phyloP scores from a whole-genome alignment of 2,329 filamentous ascomycete genomes.

The Fusarium sp. region DNA sequence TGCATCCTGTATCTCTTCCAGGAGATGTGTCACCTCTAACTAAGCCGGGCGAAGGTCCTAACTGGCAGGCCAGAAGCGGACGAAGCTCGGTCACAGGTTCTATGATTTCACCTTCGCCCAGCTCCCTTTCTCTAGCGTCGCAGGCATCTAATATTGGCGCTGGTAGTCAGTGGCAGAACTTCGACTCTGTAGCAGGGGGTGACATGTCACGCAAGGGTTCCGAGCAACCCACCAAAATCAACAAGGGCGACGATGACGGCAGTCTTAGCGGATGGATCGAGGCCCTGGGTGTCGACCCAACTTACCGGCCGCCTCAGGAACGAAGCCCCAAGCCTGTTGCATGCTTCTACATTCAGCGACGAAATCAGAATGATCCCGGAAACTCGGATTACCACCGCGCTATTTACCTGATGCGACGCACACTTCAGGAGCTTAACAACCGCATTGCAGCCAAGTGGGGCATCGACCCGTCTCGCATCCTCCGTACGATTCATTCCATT shows the following conservation, averaged over 20 bases:
- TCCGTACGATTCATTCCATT: slow-evolving; percentile 80
- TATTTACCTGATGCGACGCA: slow-evolving; percentile 86
- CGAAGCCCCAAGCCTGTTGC: slow-evolving; percentile 80
- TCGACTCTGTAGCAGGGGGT: slow-evolving; percentile 66
- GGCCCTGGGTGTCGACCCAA: slow-evolving; percentile 88
- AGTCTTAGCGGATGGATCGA: slow-evolving; percentile 88
- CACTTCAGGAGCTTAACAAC: slow-evolving; percentile 79
- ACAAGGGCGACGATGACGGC: slow-evolving; percentile 72
- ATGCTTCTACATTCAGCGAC: slow-evolving; percentile 85
- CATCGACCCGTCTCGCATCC: slow-evolving; percentile 79
- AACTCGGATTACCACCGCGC: slow-evolving; percentile 81
- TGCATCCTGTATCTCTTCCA: slow-evolving; percentile 80
- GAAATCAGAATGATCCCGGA: slow-evolving; percentile 64
- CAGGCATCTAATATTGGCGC: slow-evolving; percentile 63
- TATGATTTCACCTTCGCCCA: slow-evolving; percentile 76
- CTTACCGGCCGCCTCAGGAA: slow-evolving; percentile 85
- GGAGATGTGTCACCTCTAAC: slow-evolving; percentile 76
- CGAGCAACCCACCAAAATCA: slow-evolving; percentile 68
- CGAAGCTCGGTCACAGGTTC: slow-evolving; percentile 72
- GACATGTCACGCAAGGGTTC: slow-evolving; percentile 64
- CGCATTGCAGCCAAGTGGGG: slow-evolving; percentile 85
- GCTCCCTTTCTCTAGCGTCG: slow-evolving; percentile 74
- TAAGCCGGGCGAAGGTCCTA: slow-evolving; percentile 64
- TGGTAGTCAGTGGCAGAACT: slow-evolving; percentile 70
- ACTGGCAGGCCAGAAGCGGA: slow-evolving; percentile 68